Conservation (phyloP, 352 stramenopile genomes). For the Plasmopara viticola region DNA sequence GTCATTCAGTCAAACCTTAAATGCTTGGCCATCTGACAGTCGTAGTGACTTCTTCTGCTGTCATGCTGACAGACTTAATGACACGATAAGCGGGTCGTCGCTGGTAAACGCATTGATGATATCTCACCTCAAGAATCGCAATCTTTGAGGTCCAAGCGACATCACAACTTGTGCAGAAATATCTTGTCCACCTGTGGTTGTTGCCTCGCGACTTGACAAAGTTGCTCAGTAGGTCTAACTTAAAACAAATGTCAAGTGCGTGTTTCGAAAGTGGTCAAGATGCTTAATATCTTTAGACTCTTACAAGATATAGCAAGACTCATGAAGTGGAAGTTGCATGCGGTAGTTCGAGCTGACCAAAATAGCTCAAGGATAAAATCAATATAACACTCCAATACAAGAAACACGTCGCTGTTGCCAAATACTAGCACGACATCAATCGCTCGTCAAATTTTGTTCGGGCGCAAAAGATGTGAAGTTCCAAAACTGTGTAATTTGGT, state of each 20-base stretch:
- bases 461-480: constrained; percentile 55
- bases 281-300: constrained; percentile 6
- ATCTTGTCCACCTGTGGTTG: constrained; percentile 31
- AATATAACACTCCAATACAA: constrained; percentile 35
- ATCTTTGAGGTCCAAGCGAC: constrained; percentile 39
- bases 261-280: constrained; percentile 3
- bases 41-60: no score
- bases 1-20: no score
- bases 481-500: no score
- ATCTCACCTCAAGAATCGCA: no score
- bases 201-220: constrained; percentile 28
- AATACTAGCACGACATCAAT: no score
- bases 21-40: no score
- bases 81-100: no score
- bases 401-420: constrained; percentile 29
- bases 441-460: no score
- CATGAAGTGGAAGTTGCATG: constrained; percentile 20
- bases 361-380: constrained; percentile 34
- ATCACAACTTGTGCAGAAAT: constrained; percentile 34
- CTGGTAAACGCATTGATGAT: no score
- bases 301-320: constrained; percentile 23
- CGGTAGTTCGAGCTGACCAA: constrained; percentile 6
- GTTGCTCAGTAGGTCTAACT: constrained; percentile 14
- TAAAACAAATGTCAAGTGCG: constrained; percentile 6
- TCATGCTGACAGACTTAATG: no score